Conservation (phyloP, 257 asterid species). For the Rubia yunnanensis region DNA sequence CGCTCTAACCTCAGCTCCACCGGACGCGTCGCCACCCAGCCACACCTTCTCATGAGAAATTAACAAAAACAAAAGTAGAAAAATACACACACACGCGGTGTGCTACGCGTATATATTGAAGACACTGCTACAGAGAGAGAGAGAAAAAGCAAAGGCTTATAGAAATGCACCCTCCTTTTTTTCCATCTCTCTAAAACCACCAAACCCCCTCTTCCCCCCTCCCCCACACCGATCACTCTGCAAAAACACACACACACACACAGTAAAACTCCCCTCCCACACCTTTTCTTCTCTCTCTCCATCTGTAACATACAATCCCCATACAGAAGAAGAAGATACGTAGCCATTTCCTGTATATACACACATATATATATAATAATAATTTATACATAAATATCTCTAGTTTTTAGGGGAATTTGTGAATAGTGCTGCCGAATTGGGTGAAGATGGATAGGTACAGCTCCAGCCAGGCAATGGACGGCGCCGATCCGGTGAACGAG, state of each 20-base stretch:
- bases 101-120: not conserved
- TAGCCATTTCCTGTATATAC: not conserved
- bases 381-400: not conserved
- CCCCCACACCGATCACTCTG: conserved; percentile 22
- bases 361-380: no score
- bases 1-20: no score
- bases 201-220: conserved; percentile 26
- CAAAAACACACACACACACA: not conserved
- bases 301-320: no score
- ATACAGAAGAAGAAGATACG: no score
- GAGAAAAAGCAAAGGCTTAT: conserved; percentile 9
- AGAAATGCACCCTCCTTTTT: conserved; percentile 9
- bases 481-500: conserved; percentile 33
- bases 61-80: not conserved
- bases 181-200: conserved; percentile 34
- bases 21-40: no score
- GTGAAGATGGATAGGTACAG: conserved; percentile 28
- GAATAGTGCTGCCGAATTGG: conserved; percentile 12
- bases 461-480: conserved; percentile 29
- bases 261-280: no score
- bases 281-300: conserved; percentile 18
- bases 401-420: conserved; percentile 12
- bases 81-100: not conserved
- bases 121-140: not conserved
- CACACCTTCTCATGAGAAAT: no score